Evolutionary conservation across 2,329 filamentous ascomycete genomes (phyloP), one percentile per base, ranked within the genome.

Genomic region (Arthrobotrys sphaeroides): DNA sequence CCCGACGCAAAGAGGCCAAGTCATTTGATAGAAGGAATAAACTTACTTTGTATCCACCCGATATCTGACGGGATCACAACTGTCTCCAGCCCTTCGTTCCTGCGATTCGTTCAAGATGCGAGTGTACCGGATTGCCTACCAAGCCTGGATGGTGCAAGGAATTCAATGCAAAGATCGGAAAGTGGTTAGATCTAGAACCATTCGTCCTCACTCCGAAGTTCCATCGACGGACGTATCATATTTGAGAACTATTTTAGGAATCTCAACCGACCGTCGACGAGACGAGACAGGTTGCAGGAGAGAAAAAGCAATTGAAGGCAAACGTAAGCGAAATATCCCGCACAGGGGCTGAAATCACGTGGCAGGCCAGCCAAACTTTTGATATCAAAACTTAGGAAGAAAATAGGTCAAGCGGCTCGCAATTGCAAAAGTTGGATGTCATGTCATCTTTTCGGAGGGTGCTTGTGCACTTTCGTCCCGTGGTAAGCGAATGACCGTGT

Each of bases 291-390:
- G 13, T 61, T 13, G 20, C 20, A 60, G 24, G 26, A 18, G 45
- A 24, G 40, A 73, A 73, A 74, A 67, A 67, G 62, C 61, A 74
- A 67, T 22, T 5, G 33, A 49, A 6, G 69, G 61, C 33, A 73
- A 67, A 74, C 36, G 38, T 59, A 75, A 69, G 72, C 72, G 72
- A 69, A 75, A 60, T 62, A 64, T 64, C 59, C 45, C 64, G 61
- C 53, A 66, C 40, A 51, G 31, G 33, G 20, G 57, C n/a, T 13
- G n/a, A 51, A 57, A 31, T 75, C 72, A 75, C 72, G 72, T 75
- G 72, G 72, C 64, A 75, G 45, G 64, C 64, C 42, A 43, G 16
- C 40, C 40, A 20, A 10, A 22, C 22, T 73, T 66, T 55, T 26
- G 40, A 59, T 38, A 16, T 73, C 36, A 31, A 24, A 12, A n/a